Evolutionary conservation across 352 stramenopile species (phyloP).

Genomic region (Pythium chondricola): DNA sequence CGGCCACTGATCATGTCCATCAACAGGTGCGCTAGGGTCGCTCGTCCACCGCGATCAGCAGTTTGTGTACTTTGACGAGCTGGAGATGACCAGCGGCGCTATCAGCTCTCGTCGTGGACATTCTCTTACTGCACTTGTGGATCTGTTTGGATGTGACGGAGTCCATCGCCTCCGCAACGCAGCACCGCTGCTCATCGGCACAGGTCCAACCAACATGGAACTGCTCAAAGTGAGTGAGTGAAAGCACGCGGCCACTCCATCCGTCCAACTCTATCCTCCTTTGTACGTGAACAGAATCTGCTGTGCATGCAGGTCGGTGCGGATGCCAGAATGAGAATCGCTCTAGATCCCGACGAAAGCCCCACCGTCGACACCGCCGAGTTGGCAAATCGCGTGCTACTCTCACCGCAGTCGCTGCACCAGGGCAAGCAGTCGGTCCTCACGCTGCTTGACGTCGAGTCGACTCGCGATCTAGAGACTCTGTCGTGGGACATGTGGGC

Average conservation of each 20-base stretch:
- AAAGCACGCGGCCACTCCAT: neutral
- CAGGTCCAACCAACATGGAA: conserved; percentile 2
- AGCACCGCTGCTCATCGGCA: neutral
- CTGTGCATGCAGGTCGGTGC: neutral
- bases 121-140: neutral
- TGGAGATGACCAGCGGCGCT: neutral
- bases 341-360: conserved; percentile 7
- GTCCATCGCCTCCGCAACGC: neutral
- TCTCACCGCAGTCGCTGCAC: neutral
- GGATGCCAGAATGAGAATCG: neutral
- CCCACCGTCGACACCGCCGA: conserved; percentile 1
- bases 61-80: conserved; percentile 29
- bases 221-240: conserved; percentile 2
- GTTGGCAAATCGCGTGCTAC: conserved; percentile 1
- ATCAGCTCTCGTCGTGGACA: neutral
- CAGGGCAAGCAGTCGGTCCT: neutral
- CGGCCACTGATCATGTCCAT: no score
- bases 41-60: conserved; percentile 17
- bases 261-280: neutral
- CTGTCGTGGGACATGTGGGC: conserved; percentile 3
- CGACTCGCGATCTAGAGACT: neutral
- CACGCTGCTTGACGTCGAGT: neutral
- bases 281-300: conserved; percentile 15
- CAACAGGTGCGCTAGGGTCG: conserved; percentile 22
- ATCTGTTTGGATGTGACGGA: conserved; percentile 2